phyloP scores from a whole-genome alignment of 352 stramenopile genomes.

The Phytophthora hibernalis region DNA sequence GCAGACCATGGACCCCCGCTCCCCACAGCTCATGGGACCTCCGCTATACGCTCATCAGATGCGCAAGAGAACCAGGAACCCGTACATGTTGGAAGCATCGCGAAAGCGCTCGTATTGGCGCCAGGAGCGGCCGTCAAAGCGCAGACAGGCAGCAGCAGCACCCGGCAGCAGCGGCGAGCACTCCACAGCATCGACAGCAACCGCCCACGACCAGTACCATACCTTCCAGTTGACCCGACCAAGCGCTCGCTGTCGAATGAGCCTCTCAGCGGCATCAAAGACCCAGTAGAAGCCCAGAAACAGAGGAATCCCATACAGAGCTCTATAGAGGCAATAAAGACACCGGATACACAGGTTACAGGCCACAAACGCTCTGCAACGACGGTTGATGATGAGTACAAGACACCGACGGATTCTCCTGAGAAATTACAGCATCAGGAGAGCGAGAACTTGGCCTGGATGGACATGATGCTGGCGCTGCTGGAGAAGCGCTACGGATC shows the following conservation, averaged over 20 bases:
- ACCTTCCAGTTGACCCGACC: not conserved
- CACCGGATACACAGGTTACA: not conserved
- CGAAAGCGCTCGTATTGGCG: conserved; percentile 10
- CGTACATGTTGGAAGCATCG: conserved; percentile 1
- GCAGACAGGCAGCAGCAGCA: not conserved
- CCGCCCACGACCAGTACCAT: not conserved
- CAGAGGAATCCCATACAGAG: not conserved
- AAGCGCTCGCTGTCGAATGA: conserved; percentile 4
- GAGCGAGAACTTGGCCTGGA: conserved; percentile 81
- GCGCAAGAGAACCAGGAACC: conserved; percentile 51
- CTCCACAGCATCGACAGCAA: conserved; percentile 47
- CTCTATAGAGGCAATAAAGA: conserved; percentile 2
- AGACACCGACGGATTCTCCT: not conserved
- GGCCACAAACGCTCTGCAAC: conserved; percentile 18
- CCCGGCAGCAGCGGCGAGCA: conserved; percentile 25
- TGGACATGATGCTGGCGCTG: conserved; percentile 84
- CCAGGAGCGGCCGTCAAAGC: conserved; percentile 24
- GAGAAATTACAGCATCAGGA: conserved; percentile 24
- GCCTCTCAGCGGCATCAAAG: not conserved
- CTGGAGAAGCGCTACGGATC: conserved; percentile 68
- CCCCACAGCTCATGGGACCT: not conserved
- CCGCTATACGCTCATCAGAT: not conserved
- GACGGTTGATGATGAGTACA: not conserved
- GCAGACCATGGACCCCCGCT: conserved; percentile 34
- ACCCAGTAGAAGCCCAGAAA: conserved; percentile 24